These are phyloP conservation scores for Apophysomyces variabilis DNA, from an alignment of 371 early-diverging fungal species.

Conservation along the genomic window DNA sequence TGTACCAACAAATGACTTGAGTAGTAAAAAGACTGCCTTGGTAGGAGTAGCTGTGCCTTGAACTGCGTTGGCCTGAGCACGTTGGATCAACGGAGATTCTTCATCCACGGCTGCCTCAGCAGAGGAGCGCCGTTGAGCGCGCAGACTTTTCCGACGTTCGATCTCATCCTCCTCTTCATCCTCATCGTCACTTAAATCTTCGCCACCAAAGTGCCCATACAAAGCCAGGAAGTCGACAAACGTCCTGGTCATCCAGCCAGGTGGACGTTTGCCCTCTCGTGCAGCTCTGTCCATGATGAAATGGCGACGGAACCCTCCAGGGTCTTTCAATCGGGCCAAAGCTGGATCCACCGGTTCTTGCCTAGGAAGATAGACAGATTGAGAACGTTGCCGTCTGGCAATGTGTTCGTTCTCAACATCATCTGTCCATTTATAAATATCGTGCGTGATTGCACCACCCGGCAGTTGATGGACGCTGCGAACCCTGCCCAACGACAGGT, in stretches of 20 bases:
- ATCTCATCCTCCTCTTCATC: conserved; percentile 72
- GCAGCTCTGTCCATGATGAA: conserved; percentile 77
- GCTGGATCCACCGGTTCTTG: conserved; percentile 40
- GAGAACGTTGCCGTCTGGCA: conserved; percentile 42
- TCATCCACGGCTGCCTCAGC: conserved; percentile 28
- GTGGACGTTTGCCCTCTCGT: conserved; percentile 63
- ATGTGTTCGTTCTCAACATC: conserved; percentile 35
- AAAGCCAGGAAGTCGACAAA: conserved; percentile 94
- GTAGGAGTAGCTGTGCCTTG: conserved; percentile 73
- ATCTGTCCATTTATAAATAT: conserved; percentile 66
- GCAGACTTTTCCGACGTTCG: conserved; percentile 31
- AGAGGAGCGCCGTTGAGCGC: conserved; percentile 16
- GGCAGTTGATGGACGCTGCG: conserved; percentile 45
- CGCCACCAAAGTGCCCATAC: conserved; percentile 96
- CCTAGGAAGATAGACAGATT: conserved; percentile 35
- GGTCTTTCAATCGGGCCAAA: conserved; percentile 54
- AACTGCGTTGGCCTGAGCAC: conserved; percentile 39
- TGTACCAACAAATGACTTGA: conserved; percentile 83
- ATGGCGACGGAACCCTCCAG: conserved; percentile 92
- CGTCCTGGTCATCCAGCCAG: conserved; percentile 76
- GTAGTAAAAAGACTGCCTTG: conserved; percentile 74
- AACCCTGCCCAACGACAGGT: conserved; percentile 21
- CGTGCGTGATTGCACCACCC: conserved; percentile 57
- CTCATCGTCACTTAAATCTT: conserved; percentile 86
- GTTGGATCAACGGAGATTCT: conserved; percentile 52